Base-by-base conservation (phyloP, 2,329 filamentous ascomycete genomes). In the Aspergillus sclerotialis region DNA sequence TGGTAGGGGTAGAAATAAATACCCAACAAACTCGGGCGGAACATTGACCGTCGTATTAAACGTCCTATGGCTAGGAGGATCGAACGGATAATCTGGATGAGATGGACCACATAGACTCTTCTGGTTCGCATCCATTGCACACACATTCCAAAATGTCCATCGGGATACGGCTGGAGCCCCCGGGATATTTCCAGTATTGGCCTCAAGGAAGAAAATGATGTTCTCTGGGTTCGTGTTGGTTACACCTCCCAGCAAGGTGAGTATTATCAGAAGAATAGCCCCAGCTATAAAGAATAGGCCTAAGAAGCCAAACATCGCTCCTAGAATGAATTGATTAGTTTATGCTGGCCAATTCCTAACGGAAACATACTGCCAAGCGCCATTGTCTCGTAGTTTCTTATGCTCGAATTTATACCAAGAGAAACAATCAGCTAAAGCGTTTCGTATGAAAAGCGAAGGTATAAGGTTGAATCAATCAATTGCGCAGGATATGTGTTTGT, bases 81-180 rank as follows among this genome's bases (percentile, higher is more conserved):
- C 84, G 71, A 70, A 92, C 55, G 64, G 86, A 65, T 57, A 82
- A 51, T 61, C 75, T 1, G 80, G 82, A 13, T 80, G 71, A 12
- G 77, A 72, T 1, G 52, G 52, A 40, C 78, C 74, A 64, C 87
- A 95, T 62, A 83, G 64, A 33, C 68, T 69, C 56, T 80, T 60
- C 18, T 70, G 70, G 30, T 65, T 60, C 23, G 41, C 76, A 42
- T 65, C 66, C 18, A 68, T 68, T 33, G 80, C 77, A 65, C 89
- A 94, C 42, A 93, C 70, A 60, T 84, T 81, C 71, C 93, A 92
- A 65, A 83, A 94, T 23, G 88, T 93, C 90, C 90, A 96, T 65
- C 90, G 80, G 9, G 86, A 81, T 12, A 73, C 50, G 32, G 70
- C 43, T 33, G 80, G 76, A 9, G 86, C 81, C 30, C 80, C 80